Percentiles rank a stretch among this genome's conserved stretches.
These are phyloP conservation scores for Actinomortierella wolfii DNA, from an alignment of 371 early-diverging fungal genomes.

Conservation along the genomic window DNA sequence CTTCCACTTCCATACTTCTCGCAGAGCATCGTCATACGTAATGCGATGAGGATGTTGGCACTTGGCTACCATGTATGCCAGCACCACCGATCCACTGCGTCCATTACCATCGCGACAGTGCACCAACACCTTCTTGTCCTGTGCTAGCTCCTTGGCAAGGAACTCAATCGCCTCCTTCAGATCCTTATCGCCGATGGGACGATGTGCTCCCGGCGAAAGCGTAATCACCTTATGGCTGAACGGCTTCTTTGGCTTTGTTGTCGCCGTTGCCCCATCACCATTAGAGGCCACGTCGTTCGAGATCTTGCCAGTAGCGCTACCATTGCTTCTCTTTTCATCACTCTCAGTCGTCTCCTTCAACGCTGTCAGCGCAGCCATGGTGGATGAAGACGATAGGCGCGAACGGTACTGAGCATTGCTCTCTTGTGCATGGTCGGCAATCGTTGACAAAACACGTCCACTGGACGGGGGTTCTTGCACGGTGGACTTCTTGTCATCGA, in stretches of 20 bases:
- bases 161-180: conserved; percentile 36
- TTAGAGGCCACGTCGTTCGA: background rate
- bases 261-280: background rate
- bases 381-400: too few species aligned
- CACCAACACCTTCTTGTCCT: conserved; percentile 39
- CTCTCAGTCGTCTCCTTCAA: too few species aligned
- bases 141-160: conserved; percentile 12
- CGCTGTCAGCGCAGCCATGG: too few species aligned
- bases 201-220: conserved; percentile 33
- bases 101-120: conserved; percentile 45
- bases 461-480: too few species aligned
- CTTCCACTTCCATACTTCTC: conserved; percentile 45
- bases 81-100: conserved; percentile 31
- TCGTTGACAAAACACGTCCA: too few species aligned
- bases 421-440: too few species aligned
- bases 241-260: background rate
- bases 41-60: background rate
- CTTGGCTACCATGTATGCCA: conserved; percentile 30
- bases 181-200: conserved; percentile 19
- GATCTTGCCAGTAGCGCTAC: background rate
- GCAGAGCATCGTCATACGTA: conserved; percentile 19
- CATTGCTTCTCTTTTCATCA: background rate
- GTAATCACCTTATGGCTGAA: conserved; percentile 35
- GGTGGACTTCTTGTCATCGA: too few species aligned
- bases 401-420: too few species aligned